phyloP scores from a whole-genome alignment of 2,329 filamentous ascomycete genomes.

The Drechmeria coniospora region DNA sequence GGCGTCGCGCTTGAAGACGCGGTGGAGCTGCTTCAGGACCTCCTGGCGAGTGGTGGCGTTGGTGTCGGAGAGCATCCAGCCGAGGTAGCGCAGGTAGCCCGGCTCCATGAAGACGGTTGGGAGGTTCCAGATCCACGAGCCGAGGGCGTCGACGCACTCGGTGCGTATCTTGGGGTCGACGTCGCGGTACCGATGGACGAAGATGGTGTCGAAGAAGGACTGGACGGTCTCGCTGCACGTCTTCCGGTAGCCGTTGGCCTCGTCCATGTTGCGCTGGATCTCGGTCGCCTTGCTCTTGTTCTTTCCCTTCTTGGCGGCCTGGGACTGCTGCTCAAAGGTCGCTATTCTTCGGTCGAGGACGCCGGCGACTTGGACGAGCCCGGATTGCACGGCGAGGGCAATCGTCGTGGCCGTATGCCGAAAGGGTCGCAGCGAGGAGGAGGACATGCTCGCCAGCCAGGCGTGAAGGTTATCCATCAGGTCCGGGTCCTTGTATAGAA shows the following conservation, averaged over 20 bases:
- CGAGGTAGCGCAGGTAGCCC: conserved; percentile 79
- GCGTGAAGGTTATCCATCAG: conserved; percentile 79
- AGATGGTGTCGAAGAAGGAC: conserved; percentile 83
- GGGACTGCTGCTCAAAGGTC: conserved; percentile 62
- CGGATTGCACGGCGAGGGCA: conserved; percentile 62
- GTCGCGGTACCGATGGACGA: conserved; percentile 90
- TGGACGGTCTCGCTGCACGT: conserved; percentile 57
- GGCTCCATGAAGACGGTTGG: conserved; percentile 85
- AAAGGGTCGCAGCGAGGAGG: conserved; percentile 74
- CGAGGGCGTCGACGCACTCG: conserved; percentile 76
- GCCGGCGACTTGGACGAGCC: conserved; percentile 58
- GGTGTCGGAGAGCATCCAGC: conserved; percentile 85
- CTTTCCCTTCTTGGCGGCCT: conserved; percentile 54
- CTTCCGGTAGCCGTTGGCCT: conserved; percentile 55
- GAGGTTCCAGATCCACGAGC: conserved; percentile 73
- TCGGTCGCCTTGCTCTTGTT: conserved; percentile 67
- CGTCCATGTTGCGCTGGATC: conserved; percentile 55
- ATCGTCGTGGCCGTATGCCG: conserved; percentile 85
- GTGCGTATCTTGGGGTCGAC: conserved; percentile 78
- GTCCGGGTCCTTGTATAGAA: conserved; percentile 61
- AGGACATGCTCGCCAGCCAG: conserved; percentile 87
- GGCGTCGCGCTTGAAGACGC: conserved; percentile 65
- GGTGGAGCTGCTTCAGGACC: conserved; percentile 67
- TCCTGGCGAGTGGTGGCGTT: conserved; percentile 63
- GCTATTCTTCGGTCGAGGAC: conserved; percentile 58